Percentiles rank a stretch among this genome's conserved stretches.
phyloP scores from a whole-genome alignment of 1,284 basidiomycete genomes.

The Leccinum huronense region DNA sequence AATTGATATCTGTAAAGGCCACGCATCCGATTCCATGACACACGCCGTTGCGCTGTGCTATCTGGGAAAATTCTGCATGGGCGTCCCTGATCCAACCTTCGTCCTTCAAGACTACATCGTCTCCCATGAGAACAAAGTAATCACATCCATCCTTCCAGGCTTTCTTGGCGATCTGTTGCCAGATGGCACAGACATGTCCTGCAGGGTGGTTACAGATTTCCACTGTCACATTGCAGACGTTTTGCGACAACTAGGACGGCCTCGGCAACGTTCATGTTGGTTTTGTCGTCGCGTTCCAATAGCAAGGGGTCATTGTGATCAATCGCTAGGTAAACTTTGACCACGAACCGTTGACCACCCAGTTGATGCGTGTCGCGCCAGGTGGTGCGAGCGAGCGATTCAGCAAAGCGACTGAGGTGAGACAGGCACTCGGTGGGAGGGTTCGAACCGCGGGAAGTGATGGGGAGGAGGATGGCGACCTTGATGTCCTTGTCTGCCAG shows the following conservation, averaged over 20 bases:
- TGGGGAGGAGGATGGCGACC: conserved; percentile 55
- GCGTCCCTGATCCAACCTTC: conserved; percentile 51
- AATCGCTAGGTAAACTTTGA: conserved; percentile 53
- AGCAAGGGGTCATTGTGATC: conserved; percentile 51
- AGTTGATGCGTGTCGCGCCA: conserved; percentile 41
- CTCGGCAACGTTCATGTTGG: conserved; percentile 37
- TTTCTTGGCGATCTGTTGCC: conserved; percentile 47
- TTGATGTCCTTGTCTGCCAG: conserved; percentile 38
- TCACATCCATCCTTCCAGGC: conserved; percentile 52
- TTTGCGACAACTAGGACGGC: conserved; percentile 36
- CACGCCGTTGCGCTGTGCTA: conserved; percentile 34
- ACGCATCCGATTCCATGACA: conserved; percentile 56
- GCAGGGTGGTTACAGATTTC: conserved; percentile 40
- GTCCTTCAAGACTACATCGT: conserved; percentile 51
- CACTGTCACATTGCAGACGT: conserved; percentile 39
- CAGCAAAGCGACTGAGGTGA: conserved; percentile 43
- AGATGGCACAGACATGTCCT: conserved; percentile 54
- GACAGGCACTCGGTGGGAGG: conserved; percentile 40
- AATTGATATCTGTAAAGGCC: conserved; percentile 53
- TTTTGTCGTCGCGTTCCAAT: conserved; percentile 17
- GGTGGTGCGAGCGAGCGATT: conserved; percentile 47
- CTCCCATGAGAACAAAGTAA: conserved; percentile 56
- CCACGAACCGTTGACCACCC: conserved; percentile 35
- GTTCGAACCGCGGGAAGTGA: conserved; percentile 49
- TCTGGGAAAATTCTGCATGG: conserved; percentile 39